phyloP scores from a whole-genome alignment of 2,329 filamentous ascomycete genomes.

The Parastagonospora avenae region DNA sequence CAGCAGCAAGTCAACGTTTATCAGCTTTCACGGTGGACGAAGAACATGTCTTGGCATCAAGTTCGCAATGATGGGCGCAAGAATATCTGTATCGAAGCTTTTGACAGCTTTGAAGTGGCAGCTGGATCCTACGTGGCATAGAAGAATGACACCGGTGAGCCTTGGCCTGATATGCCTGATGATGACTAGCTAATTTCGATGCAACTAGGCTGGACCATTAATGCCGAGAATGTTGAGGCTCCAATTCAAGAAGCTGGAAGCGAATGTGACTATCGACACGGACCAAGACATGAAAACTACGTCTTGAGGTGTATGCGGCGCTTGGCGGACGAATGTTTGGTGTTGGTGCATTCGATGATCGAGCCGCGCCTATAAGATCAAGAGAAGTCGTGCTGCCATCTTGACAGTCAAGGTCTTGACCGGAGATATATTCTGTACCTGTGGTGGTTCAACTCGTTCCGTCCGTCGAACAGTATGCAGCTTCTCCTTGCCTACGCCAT shows the following conservation, averaged over 20 bases:
- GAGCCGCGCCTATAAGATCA: no score
- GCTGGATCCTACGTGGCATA: constrained; percentile 40
- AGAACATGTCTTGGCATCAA: constrained; percentile 47
- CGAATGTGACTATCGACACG: not conserved
- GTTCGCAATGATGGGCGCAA: constrained; percentile 43
- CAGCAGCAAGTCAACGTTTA: constrained; percentile 42
- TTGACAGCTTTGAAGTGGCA: constrained; percentile 35
- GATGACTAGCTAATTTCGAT: not conserved
- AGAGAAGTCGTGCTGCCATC: no score
- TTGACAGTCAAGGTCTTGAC: no score
- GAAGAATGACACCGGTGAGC: constrained; percentile 44
- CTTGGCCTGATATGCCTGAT: not conserved
- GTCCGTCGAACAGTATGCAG: no score
- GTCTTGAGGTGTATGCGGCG: no score
- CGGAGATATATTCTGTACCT: no score
- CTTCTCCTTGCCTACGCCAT: no score
- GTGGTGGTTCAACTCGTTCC: no score
- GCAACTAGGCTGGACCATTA: constrained; percentile 5
- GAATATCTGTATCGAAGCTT: constrained; percentile 35
- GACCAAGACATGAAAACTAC: not conserved
- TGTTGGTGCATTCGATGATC: no score
- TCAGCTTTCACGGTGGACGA: constrained; percentile 46
- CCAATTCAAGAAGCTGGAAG: constrained; percentile 2
- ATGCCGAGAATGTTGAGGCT: constrained; percentile 6
- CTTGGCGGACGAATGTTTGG: no score